A percentile compares a stretch with the other conserved stretches of the same genome.
phyloP scores from a whole-genome alignment of 164 flowering plant genomes.

The Sextonia rubra region DNA sequence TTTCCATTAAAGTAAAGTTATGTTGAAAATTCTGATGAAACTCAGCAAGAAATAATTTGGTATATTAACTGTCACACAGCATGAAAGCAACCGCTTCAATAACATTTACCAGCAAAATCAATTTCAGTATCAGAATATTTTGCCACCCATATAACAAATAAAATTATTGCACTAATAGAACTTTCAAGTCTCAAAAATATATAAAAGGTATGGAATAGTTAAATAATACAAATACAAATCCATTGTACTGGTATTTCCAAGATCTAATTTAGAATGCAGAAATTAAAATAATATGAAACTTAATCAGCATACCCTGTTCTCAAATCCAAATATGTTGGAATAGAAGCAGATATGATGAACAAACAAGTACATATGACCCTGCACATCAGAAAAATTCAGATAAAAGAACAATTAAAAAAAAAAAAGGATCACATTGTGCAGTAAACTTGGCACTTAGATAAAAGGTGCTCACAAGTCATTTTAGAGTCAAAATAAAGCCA shows the following conservation, averaged over 20 bases:
- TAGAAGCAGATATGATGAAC: conserved; percentile 77
- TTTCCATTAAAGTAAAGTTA: background rate
- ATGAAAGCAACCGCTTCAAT: background rate
- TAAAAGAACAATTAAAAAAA: background rate
- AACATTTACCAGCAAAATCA: background rate
- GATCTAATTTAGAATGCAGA: background rate
- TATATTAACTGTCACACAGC: background rate
- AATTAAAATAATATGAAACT: background rate
- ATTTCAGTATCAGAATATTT: background rate
- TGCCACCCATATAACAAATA: background rate
- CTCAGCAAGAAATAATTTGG: background rate
- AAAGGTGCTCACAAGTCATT: background rate
- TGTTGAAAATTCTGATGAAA: background rate
- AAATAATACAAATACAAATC: too few species aligned
- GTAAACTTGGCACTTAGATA: too few species aligned
- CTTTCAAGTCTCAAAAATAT: too few species aligned
- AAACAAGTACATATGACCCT: conserved; percentile 98
- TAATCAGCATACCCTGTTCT: conserved; percentile 67
- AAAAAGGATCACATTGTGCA: background rate
- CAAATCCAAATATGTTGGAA: conserved; percentile 95
- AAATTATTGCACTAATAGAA: background rate
- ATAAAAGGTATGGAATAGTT: too few species aligned
- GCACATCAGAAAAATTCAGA: conserved; percentile 23
- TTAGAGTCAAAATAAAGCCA: background rate
- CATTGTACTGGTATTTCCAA: too few species aligned